Conservation (phyloP, 257 asterid species). For the Petunia secreta region DNA sequence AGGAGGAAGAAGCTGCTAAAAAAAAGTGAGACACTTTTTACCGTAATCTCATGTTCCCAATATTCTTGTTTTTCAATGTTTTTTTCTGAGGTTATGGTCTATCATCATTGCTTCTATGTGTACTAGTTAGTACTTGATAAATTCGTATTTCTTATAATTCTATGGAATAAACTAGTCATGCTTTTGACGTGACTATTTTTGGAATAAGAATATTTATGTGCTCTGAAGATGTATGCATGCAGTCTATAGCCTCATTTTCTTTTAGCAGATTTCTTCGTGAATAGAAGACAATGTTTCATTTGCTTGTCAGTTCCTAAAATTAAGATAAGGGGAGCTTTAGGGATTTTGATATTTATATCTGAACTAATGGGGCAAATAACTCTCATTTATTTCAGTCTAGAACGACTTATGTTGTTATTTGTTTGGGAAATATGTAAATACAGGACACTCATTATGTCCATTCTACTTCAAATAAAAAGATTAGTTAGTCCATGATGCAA, state of each 20-base stretch:
- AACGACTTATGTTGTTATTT: background rate
- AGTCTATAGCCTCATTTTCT: background rate
- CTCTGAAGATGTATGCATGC: slow-evolving; percentile 11
- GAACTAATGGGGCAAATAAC: background rate
- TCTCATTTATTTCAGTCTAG: background rate
- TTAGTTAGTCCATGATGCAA: slow-evolving; percentile 10
- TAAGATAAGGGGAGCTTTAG: slow-evolving; percentile 9
- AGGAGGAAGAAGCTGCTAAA: slow-evolving; percentile 95
- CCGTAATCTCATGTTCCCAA: background rate
- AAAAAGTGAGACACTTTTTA: slow-evolving; percentile 52
- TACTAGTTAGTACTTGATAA: slow-evolving; percentile 14
- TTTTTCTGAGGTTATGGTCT: slow-evolving; percentile 13
- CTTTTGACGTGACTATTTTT: background rate
- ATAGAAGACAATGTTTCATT: slow-evolving; percentile 9
- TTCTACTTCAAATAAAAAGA: slow-evolving; percentile 15
- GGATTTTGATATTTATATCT: slow-evolving; percentile 1
- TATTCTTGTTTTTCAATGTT: background rate
- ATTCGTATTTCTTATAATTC: background rate
- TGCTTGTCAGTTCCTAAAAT: background rate
- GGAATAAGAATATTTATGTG: slow-evolving; percentile 1
- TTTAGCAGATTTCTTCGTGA: slow-evolving; percentile 17
- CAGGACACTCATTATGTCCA: background rate
- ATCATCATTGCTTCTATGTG: slow-evolving; percentile 6
- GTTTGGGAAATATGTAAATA: background rate
- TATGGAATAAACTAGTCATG: background rate